phyloP scores from a whole-genome alignment of 257 asterid genomes.

The Coffea canephora region DNA sequence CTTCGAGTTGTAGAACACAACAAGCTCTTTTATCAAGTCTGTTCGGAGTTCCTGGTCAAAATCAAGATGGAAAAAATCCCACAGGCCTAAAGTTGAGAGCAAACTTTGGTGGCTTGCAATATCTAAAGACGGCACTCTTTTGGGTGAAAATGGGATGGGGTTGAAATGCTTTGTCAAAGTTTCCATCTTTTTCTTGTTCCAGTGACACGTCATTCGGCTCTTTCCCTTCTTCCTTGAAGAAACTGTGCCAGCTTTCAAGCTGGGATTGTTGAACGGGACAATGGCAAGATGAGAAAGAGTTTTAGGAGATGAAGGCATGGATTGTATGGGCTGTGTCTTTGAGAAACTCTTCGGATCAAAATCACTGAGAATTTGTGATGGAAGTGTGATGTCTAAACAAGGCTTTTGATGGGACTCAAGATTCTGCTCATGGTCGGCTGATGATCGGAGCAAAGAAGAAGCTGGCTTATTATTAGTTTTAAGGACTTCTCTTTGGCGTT shows the following conservation, averaged over 20 bases:
- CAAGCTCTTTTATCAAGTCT: slow-evolving; percentile 17
- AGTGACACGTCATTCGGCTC: neutral
- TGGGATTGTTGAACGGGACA: neutral
- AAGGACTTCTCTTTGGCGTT: neutral
- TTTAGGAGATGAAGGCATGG: neutral
- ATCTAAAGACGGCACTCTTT: neutral
- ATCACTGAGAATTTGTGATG: neutral
- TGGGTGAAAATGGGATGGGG: slow-evolving; percentile 18
- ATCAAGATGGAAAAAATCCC: slow-evolving; percentile 21
- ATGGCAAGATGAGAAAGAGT: neutral
- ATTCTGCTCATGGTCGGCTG: neutral
- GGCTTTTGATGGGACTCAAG: neutral
- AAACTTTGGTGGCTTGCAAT: neutral
- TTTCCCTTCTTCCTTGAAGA: neutral
- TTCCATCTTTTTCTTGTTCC: neutral
- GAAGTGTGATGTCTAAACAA: neutral
- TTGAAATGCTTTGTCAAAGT: neutral
- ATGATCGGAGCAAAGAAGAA: neutral
- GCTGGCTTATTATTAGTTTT: neutral
- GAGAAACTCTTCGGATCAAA: neutral
- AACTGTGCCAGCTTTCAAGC: neutral
- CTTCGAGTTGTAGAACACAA: slow-evolving; percentile 7
- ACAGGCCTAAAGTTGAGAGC: slow-evolving; percentile 14
- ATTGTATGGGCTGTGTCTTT: neutral
- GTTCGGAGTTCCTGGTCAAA: neutral